Base-by-base conservation (phyloP, 179 eudicot genomes). In the Nepenthes alata region DNA sequence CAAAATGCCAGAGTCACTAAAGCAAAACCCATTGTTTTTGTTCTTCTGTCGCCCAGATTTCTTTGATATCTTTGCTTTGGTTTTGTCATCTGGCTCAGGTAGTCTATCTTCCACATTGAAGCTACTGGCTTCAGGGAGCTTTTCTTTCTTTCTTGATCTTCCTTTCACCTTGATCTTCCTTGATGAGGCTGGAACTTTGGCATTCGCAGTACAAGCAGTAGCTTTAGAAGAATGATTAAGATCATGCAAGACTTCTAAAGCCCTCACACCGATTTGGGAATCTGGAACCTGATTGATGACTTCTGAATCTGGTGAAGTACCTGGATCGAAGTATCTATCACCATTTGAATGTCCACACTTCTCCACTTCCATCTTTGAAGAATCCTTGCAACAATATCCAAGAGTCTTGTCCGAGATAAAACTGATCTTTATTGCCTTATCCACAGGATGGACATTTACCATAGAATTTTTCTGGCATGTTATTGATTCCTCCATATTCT, bases 231-330 rank as follows among this genome's bases (percentile, higher is more conserved):
- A 64, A 63, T 55, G 57, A 35, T 57, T 72, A 65, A 55, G 62
- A 67, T 75, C 74, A 67, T 65, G 73, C 58, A 54, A 62, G 58
- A 63, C 62, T 62, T 72, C 80, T 57, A 54, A 65, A 71, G 45
- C 78, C 63, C 72, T 79, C n/a, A 70, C 76, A 59, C 45, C 67
- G 52, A 73, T 59, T 57, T 65, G 75, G 56, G 83, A 63, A 54
- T 82, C 90, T 13, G 66, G 72, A 66, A 74, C 73, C 48, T 70
- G 69, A 69, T 88, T 85, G 67, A 91, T 85, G 75, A 88, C 91
- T 83, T 88, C 96, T 39, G 96, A 88, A 75, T 88, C 94, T 67
- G 97, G 97, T 60, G 97, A 88, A 62, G 96, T 91, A 72, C 91
- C 94, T 11, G 82, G 75, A 72, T 91, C 90, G 55, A 69, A 60